phyloP scores from a whole-genome alignment of 2,329 filamentous ascomycete species.

The Rachicladosporium sp. region DNA sequence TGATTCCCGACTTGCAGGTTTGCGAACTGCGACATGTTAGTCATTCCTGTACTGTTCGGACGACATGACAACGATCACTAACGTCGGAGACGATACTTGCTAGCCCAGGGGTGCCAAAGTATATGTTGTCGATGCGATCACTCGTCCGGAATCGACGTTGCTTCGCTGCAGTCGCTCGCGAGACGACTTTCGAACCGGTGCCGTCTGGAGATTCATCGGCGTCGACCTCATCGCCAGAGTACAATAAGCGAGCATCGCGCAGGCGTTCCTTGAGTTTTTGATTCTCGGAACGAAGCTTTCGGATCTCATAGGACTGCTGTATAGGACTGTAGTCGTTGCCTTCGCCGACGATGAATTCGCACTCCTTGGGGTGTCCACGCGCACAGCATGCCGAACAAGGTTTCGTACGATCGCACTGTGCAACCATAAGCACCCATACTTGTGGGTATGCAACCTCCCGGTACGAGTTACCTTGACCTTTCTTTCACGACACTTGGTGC shows the following conservation, averaged over 20 bases:
- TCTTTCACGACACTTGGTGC: slow-evolving; percentile 36
- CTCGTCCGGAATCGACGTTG: slow-evolving; percentile 26
- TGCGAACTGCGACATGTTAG: slow-evolving; percentile 26
- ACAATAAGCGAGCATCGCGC: slow-evolving; percentile 17
- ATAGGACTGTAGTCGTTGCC: slow-evolving; percentile 35
- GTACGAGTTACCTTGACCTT: slow-evolving; percentile 33
- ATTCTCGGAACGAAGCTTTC: slow-evolving; percentile 34
- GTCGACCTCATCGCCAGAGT: slow-evolving; percentile 27
- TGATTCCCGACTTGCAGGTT: slow-evolving; percentile 28
- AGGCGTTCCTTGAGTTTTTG: slow-evolving; percentile 32
- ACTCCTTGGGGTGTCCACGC: slow-evolving; percentile 35
- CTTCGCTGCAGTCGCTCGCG: slow-evolving; percentile 14
- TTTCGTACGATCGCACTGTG: slow-evolving; percentile 36
- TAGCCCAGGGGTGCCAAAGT: slow-evolving; percentile 38
- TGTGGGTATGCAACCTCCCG: slow-evolving; percentile 1
- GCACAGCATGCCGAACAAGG: slow-evolving; percentile 38
- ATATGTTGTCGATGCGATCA: slow-evolving; percentile 33
- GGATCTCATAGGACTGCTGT: slow-evolving; percentile 36
- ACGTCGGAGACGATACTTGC: slow-evolving; percentile 37
- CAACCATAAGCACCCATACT: slow-evolving; percentile 6
- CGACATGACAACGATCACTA: slow-evolving; percentile 7
- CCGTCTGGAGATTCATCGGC: slow-evolving; percentile 19
- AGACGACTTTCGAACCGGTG: slow-evolving; percentile 11
- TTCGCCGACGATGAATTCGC: slow-evolving; percentile 33
- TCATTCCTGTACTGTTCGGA: neutral